Evolutionary conservation across 2,329 filamentous ascomycete genomes (phyloP).

Genomic region (Periglandula ipomoeae): DNA sequence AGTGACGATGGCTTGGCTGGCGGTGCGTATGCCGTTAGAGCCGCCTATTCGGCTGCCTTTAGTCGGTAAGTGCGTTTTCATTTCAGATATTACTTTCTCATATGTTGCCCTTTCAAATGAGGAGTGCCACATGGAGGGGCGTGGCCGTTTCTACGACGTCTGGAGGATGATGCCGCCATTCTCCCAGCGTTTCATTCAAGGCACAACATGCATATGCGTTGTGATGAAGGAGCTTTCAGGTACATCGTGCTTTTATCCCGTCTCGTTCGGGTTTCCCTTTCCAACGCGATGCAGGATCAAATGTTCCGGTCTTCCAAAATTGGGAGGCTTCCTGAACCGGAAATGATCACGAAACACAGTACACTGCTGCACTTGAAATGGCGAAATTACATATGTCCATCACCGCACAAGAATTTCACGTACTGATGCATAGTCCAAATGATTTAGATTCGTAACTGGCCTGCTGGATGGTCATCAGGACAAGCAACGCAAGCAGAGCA

Average conservation of each 20-base stretch:
- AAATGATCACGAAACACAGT: neutral
- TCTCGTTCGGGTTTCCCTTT: neutral
- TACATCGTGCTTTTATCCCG: too few relatives aligned
- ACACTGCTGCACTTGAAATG: neutral
- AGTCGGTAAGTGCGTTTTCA: slow-evolving; percentile 46
- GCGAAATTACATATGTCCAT: neutral
- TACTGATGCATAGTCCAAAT: neutral
- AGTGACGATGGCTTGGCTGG: slow-evolving; percentile 48
- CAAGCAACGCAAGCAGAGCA: slow-evolving; percentile 57
- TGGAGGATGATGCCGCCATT: too few relatives aligned
- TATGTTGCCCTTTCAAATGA: too few relatives aligned
- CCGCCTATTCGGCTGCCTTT: slow-evolving; percentile 67
- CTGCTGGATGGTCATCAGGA: slow-evolving; percentile 66
- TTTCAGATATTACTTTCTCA: neutral
- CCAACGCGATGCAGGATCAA: neutral
- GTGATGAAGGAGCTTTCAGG: neutral
- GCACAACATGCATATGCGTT: neutral
- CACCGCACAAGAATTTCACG: neutral
- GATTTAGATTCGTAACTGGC: slow-evolving; percentile 64
- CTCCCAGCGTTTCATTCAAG: neutral
- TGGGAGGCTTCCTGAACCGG: neutral
- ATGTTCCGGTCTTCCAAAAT: neutral
- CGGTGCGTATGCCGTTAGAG: slow-evolving; percentile 48
- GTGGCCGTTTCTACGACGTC: too few relatives aligned
- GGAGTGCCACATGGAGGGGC: too few relatives aligned